A percentile compares a stretch with the other conserved stretches of the same genome.
Evolutionary conservation across 352 stramenopile genomes (phyloP).

Genomic region (Phytophthora aleatoria): DNA sequence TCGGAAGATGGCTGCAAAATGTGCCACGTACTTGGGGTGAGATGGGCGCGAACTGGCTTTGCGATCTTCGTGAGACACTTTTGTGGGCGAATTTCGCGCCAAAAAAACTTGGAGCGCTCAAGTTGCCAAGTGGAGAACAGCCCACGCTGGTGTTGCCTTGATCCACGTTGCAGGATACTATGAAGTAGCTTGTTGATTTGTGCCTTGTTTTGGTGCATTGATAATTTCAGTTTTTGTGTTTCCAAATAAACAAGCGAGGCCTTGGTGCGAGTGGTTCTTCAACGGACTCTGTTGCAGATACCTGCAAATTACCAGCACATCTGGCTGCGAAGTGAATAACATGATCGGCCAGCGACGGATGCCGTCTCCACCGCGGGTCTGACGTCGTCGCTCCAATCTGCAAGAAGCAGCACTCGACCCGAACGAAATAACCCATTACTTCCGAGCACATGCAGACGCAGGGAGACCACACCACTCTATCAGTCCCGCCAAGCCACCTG

Average conservation of each 20-base stretch:
- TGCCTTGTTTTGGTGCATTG: background rate
- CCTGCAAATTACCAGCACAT: background rate
- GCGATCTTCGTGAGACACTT: conserved; percentile 15
- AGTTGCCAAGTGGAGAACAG: background rate
- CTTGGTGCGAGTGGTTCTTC: too few species aligned
- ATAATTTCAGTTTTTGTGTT: background rate
- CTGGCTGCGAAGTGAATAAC: too few species aligned
- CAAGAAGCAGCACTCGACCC: too few species aligned
- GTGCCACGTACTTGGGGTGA: conserved; percentile 29
- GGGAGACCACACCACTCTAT: too few species aligned
- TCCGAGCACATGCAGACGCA: too few species aligned
- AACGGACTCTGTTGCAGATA: background rate
- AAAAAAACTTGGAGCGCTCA: background rate
- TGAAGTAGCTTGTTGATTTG: background rate
- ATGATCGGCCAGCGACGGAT: too few species aligned
- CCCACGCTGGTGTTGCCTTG: too few species aligned
- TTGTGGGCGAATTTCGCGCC: conserved; percentile 6
- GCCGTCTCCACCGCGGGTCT: too few species aligned
- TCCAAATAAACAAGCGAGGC: background rate
- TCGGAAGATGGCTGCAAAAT: conserved; percentile 7
- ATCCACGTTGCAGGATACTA: background rate
- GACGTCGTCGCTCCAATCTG: too few species aligned
- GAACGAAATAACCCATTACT: too few species aligned
- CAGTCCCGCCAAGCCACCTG: background rate
- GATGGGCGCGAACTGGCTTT: conserved; percentile 28